Conservation (phyloP, 495 filamentous ascomycete species). For the Podospora pseudoanserina region DNA sequence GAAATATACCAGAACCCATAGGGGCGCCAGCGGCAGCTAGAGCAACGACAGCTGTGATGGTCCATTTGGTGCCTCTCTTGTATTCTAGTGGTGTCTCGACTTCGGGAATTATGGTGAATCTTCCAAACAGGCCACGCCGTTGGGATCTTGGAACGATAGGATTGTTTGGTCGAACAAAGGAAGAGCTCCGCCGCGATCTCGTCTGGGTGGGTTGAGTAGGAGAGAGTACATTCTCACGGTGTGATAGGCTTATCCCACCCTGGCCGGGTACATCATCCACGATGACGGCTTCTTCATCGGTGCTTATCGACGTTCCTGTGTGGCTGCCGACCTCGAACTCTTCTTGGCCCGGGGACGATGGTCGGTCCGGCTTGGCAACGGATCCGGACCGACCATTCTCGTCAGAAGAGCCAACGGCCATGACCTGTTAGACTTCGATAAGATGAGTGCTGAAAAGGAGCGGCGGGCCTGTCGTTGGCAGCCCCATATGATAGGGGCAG, state of each 20-base stretch:
- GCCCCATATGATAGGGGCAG: not conserved
- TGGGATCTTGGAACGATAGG: conserved; percentile 58
- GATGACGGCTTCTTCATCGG: not conserved
- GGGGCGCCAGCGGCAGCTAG: conserved; percentile 73
- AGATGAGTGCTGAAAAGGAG: not conserved
- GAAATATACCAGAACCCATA: conserved; percentile 80
- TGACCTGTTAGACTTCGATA: not conserved
- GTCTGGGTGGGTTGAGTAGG: not conserved
- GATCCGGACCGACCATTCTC: not conserved
- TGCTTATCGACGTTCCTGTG: not conserved
- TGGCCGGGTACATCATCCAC: not conserved
- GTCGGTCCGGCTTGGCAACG: not conserved
- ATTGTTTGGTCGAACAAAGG: conserved; percentile 39
- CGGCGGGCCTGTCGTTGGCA: not conserved
- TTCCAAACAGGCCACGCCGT: conserved; percentile 72
- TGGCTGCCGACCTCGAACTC: not conserved
- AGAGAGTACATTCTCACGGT: not conserved
- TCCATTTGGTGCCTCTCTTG: conserved; percentile 70
- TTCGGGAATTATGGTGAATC: conserved; percentile 75
- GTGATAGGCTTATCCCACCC: not conserved
- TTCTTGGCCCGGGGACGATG: not conserved
- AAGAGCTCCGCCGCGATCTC: conserved; percentile 24
- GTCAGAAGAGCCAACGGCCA: not conserved
- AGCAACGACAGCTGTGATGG: conserved; percentile 76
- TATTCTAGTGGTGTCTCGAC: conserved; percentile 74